Percentiles rank a stretch among this genome's conserved stretches.
Conservation (phyloP, 2,329 filamentous ascomycete genomes). For the Amauroascus niger region DNA sequence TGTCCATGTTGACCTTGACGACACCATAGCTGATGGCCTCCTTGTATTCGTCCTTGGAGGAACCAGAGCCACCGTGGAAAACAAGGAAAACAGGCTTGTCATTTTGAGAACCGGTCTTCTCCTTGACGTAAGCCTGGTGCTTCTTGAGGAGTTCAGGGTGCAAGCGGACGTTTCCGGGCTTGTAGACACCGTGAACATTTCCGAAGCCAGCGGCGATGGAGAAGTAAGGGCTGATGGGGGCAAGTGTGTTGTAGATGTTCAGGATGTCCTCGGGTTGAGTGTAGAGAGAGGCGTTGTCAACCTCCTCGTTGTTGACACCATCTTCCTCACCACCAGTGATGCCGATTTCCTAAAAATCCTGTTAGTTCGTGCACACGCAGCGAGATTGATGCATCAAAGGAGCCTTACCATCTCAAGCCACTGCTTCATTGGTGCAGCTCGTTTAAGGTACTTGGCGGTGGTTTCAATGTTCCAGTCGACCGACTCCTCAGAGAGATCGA, state of each 20-base stretch:
- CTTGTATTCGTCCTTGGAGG: slow-evolving; percentile 78
- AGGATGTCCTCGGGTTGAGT: slow-evolving; percentile 96
- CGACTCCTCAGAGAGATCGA: slow-evolving; percentile 86
- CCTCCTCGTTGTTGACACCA: slow-evolving; percentile 95
- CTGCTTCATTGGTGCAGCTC: slow-evolving; percentile 92
- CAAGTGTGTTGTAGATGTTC: slow-evolving; percentile 77
- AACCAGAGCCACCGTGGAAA: slow-evolving; percentile 97
- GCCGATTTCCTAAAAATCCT: slow-evolving; percentile 55
- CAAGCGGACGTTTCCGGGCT: slow-evolving; percentile 93
- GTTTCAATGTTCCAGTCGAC: slow-evolving; percentile 87
- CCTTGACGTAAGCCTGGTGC: slow-evolving; percentile 87
- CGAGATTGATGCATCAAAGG: background rate
- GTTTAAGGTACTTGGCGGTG: slow-evolving; percentile 87
- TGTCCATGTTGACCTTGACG: slow-evolving; percentile 99
- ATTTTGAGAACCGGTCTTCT: slow-evolving; percentile 60
- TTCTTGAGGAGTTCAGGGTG: slow-evolving; percentile 92
- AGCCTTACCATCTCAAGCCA: slow-evolving; percentile 87
- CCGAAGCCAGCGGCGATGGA: slow-evolving; percentile 97
- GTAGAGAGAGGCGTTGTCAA: slow-evolving; percentile 95
- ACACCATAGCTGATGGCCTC: slow-evolving; percentile 88
- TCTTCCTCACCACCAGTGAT: slow-evolving; percentile 98
- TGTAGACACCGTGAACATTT: slow-evolving; percentile 98
- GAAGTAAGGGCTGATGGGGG: slow-evolving; percentile 87
- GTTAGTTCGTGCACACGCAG: background rate
- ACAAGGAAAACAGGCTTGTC: slow-evolving; percentile 97